Evolutionary conservation across 768 basidiomycete genomes (phyloP).

Genomic region (Stropharia rugosoannulata): DNA sequence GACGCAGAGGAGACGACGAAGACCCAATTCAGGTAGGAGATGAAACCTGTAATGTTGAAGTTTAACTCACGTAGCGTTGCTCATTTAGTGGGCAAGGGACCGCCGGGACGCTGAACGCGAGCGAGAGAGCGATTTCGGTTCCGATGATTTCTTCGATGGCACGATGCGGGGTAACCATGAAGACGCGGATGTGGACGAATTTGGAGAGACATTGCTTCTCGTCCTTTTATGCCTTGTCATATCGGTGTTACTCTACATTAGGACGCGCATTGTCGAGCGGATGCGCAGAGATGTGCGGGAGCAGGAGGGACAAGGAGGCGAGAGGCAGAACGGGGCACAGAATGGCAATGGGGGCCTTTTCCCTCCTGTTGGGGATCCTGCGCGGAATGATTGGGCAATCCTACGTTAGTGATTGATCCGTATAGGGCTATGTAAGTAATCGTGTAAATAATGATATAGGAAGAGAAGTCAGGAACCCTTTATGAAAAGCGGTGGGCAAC

Average conservation of each 20-base stretch:
- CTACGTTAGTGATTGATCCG: conserved; percentile 33
- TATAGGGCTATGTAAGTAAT: conserved; percentile 3
- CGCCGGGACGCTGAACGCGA: conserved; percentile 71
- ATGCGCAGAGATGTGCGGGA: conserved; percentile 64
- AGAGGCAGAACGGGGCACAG: conserved; percentile 37
- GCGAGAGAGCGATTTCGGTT: conserved; percentile 70
- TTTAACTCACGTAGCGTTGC: background rate
- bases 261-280: conserved; percentile 75
- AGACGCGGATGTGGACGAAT: conserved; percentile 67
- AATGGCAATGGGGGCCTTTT: conserved; percentile 49
- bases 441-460: conserved; percentile 14
- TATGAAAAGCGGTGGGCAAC: background rate
- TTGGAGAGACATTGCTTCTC: conserved; percentile 78
- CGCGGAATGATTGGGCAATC: conserved; percentile 65
- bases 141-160: conserved; percentile 82
- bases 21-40: conserved; percentile 67
- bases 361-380: conserved; percentile 64
- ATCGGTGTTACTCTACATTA: conserved; percentile 73
- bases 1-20: conserved; percentile 52
- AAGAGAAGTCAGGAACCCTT: too few relatives aligned
- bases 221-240: conserved; percentile 72
- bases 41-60: background rate
- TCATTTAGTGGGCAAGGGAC: conserved; percentile 70
- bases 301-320: conserved; percentile 37
- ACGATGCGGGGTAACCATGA: conserved; percentile 58